These are phyloP conservation scores for Phytopythium oedochilum DNA, from an alignment of 352 stramenopile genomes.

Conservation along the genomic window DNA sequence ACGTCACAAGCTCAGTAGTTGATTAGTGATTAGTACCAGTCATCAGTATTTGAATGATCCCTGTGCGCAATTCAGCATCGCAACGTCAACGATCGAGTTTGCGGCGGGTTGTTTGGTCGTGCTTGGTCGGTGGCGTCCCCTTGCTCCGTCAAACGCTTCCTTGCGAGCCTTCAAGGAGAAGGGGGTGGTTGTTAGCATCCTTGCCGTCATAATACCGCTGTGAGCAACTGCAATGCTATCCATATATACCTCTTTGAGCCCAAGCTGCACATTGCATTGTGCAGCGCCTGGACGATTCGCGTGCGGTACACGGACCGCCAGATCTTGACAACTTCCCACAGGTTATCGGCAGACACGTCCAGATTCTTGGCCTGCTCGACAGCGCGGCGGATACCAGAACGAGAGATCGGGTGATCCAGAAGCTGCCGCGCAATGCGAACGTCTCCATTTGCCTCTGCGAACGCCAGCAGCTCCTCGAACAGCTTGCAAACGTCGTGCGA, in stretches of 20 bases:
- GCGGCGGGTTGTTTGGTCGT: too few species aligned
- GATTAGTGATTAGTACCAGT: background rate
- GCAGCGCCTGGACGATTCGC: slow-evolving; percentile 33
- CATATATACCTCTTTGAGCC: background rate
- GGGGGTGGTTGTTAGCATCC: too few species aligned
- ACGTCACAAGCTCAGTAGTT: too few species aligned
- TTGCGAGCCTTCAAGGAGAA: too few species aligned
- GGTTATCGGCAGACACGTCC: slow-evolving; percentile 16
- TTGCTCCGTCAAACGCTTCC: too few species aligned
- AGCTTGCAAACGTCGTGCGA: background rate
- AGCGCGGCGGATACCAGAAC: slow-evolving; percentile 29
- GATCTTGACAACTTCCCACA: slow-evolving; percentile 47
- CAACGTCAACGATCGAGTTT: too few species aligned
- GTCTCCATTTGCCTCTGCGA: slow-evolving; percentile 52
- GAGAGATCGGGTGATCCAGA: slow-evolving; percentile 19
- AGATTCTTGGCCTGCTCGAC: slow-evolving; percentile 41
- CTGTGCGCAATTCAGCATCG: too few species aligned
- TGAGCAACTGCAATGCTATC: too few species aligned
- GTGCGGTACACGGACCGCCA: slow-evolving; percentile 56
- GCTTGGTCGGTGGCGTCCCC: too few species aligned
- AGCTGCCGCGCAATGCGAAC: slow-evolving; percentile 31
- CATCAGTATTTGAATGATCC: too few species aligned
- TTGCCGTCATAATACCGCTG: too few species aligned
- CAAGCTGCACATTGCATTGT: slow-evolving; percentile 3
- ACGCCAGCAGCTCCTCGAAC: slow-evolving; percentile 35